Evolutionary conservation across 495 filamentous ascomycete genomes (phyloP).

Genomic region (Chaetomium cochliodes): DNA sequence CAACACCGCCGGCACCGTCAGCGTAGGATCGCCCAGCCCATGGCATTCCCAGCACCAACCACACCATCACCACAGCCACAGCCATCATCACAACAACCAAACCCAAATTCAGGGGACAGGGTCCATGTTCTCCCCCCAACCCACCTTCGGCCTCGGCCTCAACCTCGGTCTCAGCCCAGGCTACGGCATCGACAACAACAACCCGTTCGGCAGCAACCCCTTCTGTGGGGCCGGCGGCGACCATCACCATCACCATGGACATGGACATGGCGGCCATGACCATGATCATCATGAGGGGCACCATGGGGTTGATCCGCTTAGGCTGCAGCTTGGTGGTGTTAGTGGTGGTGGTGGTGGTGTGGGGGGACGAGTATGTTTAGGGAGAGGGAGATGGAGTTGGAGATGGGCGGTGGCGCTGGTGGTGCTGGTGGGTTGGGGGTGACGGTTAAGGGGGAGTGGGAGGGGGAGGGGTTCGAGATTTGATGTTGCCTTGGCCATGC

Average conservation of each 20-base stretch:
- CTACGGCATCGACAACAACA: constrained; percentile 6
- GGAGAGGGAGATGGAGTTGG: constrained; percentile 16
- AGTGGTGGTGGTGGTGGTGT: too few species aligned
- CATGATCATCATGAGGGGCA: constrained; percentile 21
- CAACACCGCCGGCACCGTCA: neutral
- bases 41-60: constrained; percentile 10
- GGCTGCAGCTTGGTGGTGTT: neutral
- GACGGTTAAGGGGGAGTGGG: constrained; percentile 42
- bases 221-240: constrained; percentile 29
- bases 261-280: constrained; percentile 31
- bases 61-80: constrained; percentile 13
- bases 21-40: neutral
- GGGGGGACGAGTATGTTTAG: neutral
- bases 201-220: constrained; percentile 11
- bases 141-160: neutral
- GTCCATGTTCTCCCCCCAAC: neutral
- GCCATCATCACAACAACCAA: constrained; percentile 20
- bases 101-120: too few species aligned
- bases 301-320: constrained; percentile 19
- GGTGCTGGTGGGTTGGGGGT: neutral
- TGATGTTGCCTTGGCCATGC: too few species aligned
- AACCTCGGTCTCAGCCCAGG: neutral
- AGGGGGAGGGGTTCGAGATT: constrained; percentile 20
- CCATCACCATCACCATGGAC: constrained; percentile 32
- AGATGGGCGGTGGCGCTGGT: neutral